These are phyloP conservation scores for Capillidium rhysosporum DNA, from an alignment of 371 early-diverging fungal genomes.

Conservation along the genomic window DNA sequence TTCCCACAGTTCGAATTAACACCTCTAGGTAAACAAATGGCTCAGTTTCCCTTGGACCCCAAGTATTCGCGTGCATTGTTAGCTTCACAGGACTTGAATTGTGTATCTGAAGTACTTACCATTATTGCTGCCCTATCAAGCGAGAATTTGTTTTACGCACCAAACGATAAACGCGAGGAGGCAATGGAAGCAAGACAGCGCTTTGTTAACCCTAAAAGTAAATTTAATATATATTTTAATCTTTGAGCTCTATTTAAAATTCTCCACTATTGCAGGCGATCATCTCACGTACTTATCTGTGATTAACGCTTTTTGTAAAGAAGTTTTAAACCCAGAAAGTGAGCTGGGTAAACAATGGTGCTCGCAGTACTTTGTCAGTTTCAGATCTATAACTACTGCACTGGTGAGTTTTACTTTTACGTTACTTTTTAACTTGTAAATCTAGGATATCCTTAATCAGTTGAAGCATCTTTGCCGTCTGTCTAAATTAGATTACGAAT, in stretches of 20 bases:
- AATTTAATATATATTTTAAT: background rate
- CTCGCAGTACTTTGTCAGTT: slow-evolving; percentile 70
- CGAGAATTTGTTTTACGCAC: slow-evolving; percentile 71
- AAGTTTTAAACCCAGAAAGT: slow-evolving; percentile 38
- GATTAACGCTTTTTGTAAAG: slow-evolving; percentile 48
- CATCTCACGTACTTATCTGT: slow-evolving; percentile 77
- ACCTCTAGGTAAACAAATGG: slow-evolving; percentile 66
- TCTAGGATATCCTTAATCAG: slow-evolving; percentile 69
- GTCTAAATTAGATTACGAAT: slow-evolving; percentile 34
- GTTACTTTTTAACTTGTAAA: slow-evolving; percentile 36
- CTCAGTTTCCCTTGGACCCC: slow-evolving; percentile 89
- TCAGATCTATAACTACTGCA: slow-evolving; percentile 63
- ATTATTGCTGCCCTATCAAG: slow-evolving; percentile 79
- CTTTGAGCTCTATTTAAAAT: slow-evolving; percentile 14
- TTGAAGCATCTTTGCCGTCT: slow-evolving; percentile 51
- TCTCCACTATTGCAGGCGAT: slow-evolving; percentile 75
- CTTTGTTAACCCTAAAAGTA: slow-evolving; percentile 22
- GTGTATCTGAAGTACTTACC: slow-evolving; percentile 69
- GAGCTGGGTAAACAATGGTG: slow-evolving; percentile 40
- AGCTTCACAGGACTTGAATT: slow-evolving; percentile 26
- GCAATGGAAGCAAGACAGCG: slow-evolving; percentile 37
- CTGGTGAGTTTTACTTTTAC: slow-evolving; percentile 71
- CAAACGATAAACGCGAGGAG: slow-evolving; percentile 67
- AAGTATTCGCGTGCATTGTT: slow-evolving; percentile 76
- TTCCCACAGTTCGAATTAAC: slow-evolving; percentile 54